Evolutionary conservation across 2,329 filamentous ascomycete species (phyloP).

Genomic region (Pseudogymnoascus sp.): DNA sequence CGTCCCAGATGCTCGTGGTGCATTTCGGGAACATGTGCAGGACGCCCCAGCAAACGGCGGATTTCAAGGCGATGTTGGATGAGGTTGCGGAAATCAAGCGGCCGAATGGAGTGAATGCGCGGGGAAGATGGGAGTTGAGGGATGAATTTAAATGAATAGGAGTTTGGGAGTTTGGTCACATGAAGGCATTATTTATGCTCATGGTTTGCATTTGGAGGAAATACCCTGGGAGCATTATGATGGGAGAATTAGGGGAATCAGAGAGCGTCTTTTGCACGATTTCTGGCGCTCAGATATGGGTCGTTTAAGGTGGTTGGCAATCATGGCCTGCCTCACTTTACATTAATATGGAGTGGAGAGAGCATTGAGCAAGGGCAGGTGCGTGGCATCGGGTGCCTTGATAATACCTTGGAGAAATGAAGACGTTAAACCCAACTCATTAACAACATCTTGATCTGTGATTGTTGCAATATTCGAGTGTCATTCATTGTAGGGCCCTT

Average conservation of each 20-base stretch:
- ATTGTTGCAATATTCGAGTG: neutral
- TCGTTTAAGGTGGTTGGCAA: neutral
- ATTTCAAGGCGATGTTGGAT: constrained; percentile 77
- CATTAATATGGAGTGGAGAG: neutral
- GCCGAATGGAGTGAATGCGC: constrained; percentile 27
- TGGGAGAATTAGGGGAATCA: neutral
- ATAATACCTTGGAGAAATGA: neutral
- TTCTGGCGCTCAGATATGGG: neutral
- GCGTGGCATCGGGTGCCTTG: neutral
- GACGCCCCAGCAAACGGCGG: constrained; percentile 58
- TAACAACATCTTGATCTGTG: neutral
- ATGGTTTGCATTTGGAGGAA: constrained; percentile 7
- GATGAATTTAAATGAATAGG: constrained; percentile 25
- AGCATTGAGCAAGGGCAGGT: neutral
- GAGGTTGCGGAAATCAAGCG: constrained; percentile 63
- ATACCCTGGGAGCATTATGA: neutral
- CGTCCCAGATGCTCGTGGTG: constrained; percentile 79
- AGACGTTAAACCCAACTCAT: neutral
- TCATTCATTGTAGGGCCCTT: neutral
- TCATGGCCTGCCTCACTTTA: neutral
- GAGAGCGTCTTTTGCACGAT: neutral
- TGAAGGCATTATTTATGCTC: neutral
- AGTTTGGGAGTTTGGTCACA: neutral
- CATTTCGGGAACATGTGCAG: constrained; percentile 80
- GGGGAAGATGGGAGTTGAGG: constrained; percentile 28